Evolutionary conservation across 192 early-diverging fungal species (phyloP).

Genomic region (Coemansia sp.): DNA sequence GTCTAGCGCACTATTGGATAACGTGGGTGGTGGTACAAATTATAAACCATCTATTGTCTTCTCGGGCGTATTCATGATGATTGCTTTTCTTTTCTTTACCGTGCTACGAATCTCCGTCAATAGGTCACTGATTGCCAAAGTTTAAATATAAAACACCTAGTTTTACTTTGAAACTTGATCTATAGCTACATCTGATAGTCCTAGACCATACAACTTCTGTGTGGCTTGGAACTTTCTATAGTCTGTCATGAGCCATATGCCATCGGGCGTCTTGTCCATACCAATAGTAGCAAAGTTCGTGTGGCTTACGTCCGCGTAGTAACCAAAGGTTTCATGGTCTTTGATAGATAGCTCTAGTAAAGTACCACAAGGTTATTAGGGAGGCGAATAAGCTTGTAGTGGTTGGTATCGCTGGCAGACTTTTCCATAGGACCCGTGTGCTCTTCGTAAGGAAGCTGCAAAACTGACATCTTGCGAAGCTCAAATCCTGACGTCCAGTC

Average conservation of each 20-base stretch:
- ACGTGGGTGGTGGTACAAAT: constrained; percentile 38
- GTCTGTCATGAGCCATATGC: constrained; percentile 12
- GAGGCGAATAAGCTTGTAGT: constrained; percentile 60
- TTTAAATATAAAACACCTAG: constrained; percentile 24
- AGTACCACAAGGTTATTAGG: constrained; percentile 56
- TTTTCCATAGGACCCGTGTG: constrained; percentile 31
- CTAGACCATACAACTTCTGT: background rate
- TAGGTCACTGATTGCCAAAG: constrained; percentile 11
- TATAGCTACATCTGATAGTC: background rate
- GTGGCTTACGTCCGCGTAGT: background rate
- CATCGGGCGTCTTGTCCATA: constrained; percentile 13
- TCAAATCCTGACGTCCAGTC: constrained; percentile 8
- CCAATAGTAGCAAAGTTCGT: background rate
- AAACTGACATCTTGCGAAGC: background rate
- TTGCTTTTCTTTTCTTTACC: constrained; percentile 27
- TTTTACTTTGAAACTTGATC: constrained; percentile 6
- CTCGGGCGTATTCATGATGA: constrained; percentile 46
- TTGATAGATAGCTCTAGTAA: constrained; percentile 19
- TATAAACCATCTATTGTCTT: constrained; percentile 43
- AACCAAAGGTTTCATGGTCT: background rate
- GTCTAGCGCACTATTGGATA: constrained; percentile 58
- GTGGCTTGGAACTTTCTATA: constrained; percentile 16
- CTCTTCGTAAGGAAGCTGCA: constrained; percentile 12
- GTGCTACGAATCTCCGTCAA: constrained; percentile 9
- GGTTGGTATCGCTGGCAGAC: constrained; percentile 56